Base-by-base conservation (phyloP, 768 basidiomycete species). In the Paxillus rubicundulus region DNA sequence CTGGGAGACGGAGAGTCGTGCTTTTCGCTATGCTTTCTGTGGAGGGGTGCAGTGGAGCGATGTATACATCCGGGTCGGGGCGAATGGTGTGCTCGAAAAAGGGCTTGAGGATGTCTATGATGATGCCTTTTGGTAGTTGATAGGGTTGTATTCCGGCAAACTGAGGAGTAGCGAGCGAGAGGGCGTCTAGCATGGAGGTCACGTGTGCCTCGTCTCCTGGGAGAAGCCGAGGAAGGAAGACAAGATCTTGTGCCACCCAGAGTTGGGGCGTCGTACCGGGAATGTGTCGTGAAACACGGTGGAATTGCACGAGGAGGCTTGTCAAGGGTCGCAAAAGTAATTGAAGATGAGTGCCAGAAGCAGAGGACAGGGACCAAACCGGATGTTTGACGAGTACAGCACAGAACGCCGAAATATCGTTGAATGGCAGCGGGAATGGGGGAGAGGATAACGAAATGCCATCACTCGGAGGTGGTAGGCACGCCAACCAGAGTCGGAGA, bases 141-240 rank as follows among this genome's bases (percentile, higher is more conserved):
- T 21, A 5, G 9, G 56, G 62, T 20, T 61, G 53, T 37, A 56
- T 1, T 1, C 56, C 58, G n/a, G 51, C 28, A 1, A 65, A 58
- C 9, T 48, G 54, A 0, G 68, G 59, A 3, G 57, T 61, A 38
- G 65, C 56, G 9, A 52, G 44, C 0, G 48, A 44, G 16, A 66
- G 53, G 0, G 54, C 14, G 7, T 58, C 66, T 20, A 83, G 53
- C 49, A 82, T 70, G 20, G 63, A 65, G 20, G 73, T 57, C 0
- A 80, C 85, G 33, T 71, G 62, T 1, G 79, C 79, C 63, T 95
- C 93, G 56, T 95, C 88, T 12, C 92, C 92, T 0, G 87, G 88
- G 12, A 84, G 71, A 20, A 86, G 72, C 32, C 77, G 70, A 13
- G 70, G 58, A 1, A 89, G 58, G 42, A 88, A 77, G 0, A 79